Evolutionary conservation across 441 rosid genomes (phyloP).

Genomic region (Sinapis alba): DNA sequence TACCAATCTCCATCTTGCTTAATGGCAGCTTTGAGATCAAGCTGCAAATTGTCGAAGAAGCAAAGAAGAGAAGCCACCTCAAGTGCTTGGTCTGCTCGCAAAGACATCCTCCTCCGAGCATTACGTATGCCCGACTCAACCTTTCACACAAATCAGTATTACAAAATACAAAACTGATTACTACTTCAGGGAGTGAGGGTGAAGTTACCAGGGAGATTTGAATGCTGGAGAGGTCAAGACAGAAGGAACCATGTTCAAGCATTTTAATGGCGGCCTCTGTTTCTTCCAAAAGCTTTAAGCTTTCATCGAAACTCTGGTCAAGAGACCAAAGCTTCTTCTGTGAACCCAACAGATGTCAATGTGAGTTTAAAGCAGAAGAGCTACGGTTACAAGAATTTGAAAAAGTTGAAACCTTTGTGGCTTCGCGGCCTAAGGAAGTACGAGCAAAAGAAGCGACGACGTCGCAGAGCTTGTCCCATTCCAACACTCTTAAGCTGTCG

Average conservation of each 20-base stretch:
- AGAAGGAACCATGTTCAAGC: constrained; percentile 69
- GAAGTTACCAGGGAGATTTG: constrained; percentile 52
- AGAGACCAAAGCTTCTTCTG: constrained; percentile 69
- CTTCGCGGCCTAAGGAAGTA: constrained; percentile 76
- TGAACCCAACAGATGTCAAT: constrained; percentile 2
- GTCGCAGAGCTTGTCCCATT: constrained; percentile 92
- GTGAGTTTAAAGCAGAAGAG: constrained; percentile 9
- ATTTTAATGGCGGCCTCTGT: constrained; percentile 81
- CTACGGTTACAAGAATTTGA: not conserved
- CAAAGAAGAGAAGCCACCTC: constrained; percentile 63
- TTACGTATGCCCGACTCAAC: constrained; percentile 60
- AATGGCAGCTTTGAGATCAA: constrained; percentile 63
- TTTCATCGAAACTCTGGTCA: constrained; percentile 61
- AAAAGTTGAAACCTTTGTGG: constrained; percentile 48
- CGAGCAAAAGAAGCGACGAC: constrained; percentile 79
- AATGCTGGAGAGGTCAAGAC: constrained; percentile 62
- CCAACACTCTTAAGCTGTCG: constrained; percentile 68
- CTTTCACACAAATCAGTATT: constrained; percentile 39
- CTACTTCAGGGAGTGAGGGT: not conserved
- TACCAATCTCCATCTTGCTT: constrained; percentile 76
- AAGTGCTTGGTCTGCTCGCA: constrained; percentile 65
- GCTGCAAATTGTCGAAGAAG: constrained; percentile 63
- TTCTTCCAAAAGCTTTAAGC: constrained; percentile 73
- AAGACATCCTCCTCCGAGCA: constrained; percentile 53
- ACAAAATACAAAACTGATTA: not conserved